Evolutionary conservation across 108 stramenopile species (phyloP).

Genomic region (Stephanodiscus minutulus): DNA sequence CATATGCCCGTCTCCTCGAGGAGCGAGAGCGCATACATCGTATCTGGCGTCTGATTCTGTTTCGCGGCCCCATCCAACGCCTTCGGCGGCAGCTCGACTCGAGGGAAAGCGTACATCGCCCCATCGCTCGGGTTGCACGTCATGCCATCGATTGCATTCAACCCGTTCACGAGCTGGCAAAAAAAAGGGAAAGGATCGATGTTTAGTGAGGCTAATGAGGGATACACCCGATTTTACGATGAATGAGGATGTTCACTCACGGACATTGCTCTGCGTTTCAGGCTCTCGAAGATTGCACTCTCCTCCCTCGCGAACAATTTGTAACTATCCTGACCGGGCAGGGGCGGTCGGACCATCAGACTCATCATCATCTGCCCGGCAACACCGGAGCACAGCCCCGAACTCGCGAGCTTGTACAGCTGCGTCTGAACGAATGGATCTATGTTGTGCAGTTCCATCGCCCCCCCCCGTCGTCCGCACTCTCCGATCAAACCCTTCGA

Average conservation of each 20-base stretch:
- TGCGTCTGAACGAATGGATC: slow-evolving; percentile 84
- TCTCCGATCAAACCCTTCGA: slow-evolving; percentile 94
- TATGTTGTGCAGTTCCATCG: slow-evolving; percentile 89
- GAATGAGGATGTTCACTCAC: not conserved
- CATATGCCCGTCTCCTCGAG: slow-evolving; percentile 92
- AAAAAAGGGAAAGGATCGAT: too few relatives aligned
- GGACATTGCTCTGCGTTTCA: slow-evolving; percentile 75
- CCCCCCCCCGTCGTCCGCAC: slow-evolving; percentile 95
- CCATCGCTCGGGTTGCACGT: slow-evolving; percentile 85
- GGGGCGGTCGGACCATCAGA: slow-evolving; percentile 90
- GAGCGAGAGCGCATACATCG: slow-evolving; percentile 84
- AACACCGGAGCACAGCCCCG: slow-evolving; percentile 85
- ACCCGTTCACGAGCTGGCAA: slow-evolving; percentile 63
- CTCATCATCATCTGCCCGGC: slow-evolving; percentile 90
- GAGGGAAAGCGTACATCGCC: slow-evolving; percentile 96
- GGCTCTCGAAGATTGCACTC: slow-evolving; percentile 62
- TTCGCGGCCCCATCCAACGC: slow-evolving; percentile 81
- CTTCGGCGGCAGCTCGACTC: slow-evolving; percentile 72
- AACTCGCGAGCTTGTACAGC: slow-evolving; percentile 90
- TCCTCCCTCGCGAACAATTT: slow-evolving; percentile 71
- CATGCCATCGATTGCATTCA: slow-evolving; percentile 89
- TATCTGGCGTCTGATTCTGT: slow-evolving; percentile 81
- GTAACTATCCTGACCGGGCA: slow-evolving; percentile 75
- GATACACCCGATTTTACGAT: not conserved
- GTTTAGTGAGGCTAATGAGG: not conserved